Evolutionary conservation across 192 early-diverging fungal species (phyloP).

Genomic region (Radiomyces spectabilis): DNA sequence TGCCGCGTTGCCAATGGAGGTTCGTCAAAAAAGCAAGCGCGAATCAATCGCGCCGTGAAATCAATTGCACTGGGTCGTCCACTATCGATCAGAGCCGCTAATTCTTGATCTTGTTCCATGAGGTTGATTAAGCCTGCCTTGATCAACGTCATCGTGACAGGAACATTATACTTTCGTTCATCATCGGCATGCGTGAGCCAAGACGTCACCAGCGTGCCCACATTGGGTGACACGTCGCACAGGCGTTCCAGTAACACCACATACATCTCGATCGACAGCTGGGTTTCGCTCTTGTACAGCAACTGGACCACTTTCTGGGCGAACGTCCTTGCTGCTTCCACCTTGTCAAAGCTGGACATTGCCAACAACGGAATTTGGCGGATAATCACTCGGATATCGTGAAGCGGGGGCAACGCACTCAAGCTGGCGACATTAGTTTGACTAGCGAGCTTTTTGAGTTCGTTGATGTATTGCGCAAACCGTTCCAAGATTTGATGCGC

Average conservation of each 20-base stretch:
- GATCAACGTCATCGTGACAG: conserved; percentile 75
- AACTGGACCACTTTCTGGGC: conserved; percentile 84
- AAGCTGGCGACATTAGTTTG: conserved; percentile 45
- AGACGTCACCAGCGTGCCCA: conserved; percentile 75
- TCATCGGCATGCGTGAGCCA: conserved; percentile 95
- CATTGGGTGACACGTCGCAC: conserved; percentile 75
- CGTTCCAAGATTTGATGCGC: conserved; percentile 54
- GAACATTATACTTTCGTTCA: conserved; percentile 89
- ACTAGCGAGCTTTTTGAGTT: conserved; percentile 70
- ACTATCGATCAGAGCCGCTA: conserved; percentile 77
- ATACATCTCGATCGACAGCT: conserved; percentile 74
- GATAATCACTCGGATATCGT: conserved; percentile 67
- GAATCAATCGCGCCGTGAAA: conserved; percentile 71
- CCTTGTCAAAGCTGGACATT: conserved; percentile 57
- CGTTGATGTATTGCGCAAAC: conserved; percentile 54
- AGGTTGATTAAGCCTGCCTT: conserved; percentile 69
- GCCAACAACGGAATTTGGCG: conserved; percentile 72
- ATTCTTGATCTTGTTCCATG: conserved; percentile 81
- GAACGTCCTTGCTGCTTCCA: conserved; percentile 77
- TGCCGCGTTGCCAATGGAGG: conserved; percentile 38
- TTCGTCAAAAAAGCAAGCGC: conserved; percentile 57
- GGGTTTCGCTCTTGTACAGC: conserved; percentile 72
- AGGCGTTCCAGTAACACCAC: conserved; percentile 75
- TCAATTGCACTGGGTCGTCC: conserved; percentile 63
- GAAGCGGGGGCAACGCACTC: conserved; percentile 65